Evolutionary conservation across 805 yeast species (phyloP).

Genomic region (Ogataea corticis): DNA sequence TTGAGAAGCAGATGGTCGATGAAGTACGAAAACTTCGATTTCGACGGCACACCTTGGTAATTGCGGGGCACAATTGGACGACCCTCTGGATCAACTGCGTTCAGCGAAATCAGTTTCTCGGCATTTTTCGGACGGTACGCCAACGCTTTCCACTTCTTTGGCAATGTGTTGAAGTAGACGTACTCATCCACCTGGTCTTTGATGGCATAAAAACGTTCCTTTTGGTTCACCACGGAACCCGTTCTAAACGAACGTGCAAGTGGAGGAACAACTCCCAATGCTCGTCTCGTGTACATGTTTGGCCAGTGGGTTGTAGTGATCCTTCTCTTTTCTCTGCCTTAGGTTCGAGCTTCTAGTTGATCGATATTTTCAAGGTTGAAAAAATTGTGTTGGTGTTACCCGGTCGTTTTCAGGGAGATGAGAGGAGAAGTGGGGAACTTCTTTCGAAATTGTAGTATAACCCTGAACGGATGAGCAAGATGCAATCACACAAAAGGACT

Average conservation of each 20-base stretch:
- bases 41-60: conserved; percentile 30
- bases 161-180: conserved; percentile 25
- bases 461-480: too few species aligned
- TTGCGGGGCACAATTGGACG: conserved; percentile 28
- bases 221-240: background rate
- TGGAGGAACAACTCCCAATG: background rate
- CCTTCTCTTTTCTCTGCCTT: too few species aligned
- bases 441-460: too few species aligned
- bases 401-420: too few species aligned
- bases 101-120: conserved; percentile 19
- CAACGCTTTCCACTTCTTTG: conserved; percentile 23
- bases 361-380: too few species aligned
- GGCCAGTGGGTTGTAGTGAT: too few species aligned
- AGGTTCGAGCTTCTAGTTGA: too few species aligned
- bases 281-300: background rate
- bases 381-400: too few species aligned
- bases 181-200: conserved; percentile 34
- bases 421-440: too few species aligned
- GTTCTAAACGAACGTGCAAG: conserved; percentile 1
- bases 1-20: conserved; percentile 23
- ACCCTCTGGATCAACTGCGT: conserved; percentile 28
- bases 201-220: conserved; percentile 18
- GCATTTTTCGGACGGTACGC: conserved; percentile 29
- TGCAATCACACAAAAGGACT: too few species aligned
- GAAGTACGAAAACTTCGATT: conserved; percentile 24